phyloP scores from a whole-genome alignment of 495 filamentous ascomycete genomes.

The Penicillium turbatum region DNA sequence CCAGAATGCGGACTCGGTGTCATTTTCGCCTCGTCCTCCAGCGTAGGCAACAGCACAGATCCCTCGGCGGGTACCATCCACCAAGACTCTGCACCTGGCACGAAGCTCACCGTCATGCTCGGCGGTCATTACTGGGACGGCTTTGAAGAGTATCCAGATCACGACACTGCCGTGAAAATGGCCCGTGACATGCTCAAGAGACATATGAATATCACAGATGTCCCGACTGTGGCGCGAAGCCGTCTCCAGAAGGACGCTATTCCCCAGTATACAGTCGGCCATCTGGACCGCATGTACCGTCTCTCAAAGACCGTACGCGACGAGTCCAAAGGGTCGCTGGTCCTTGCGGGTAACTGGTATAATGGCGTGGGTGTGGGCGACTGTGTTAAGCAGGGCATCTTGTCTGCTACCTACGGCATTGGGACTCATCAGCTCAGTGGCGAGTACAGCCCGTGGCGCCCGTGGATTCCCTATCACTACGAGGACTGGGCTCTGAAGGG shows the following conservation, averaged over 20 bases:
- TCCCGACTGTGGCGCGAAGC: constrained; percentile 52
- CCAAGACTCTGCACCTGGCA: constrained; percentile 57
- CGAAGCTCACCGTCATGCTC: constrained; percentile 91
- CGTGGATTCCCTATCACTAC: constrained; percentile 20
- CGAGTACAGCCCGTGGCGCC: constrained; percentile 3
- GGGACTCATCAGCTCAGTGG: constrained; percentile 30
- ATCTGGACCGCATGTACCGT: constrained; percentile 56
- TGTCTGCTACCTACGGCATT: constrained; percentile 34
- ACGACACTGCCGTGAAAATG: constrained; percentile 60
- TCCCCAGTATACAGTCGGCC: constrained; percentile 82
- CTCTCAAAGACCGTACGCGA: constrained; percentile 51
- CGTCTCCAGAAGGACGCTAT: constrained; percentile 74
- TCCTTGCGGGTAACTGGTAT: constrained; percentile 80
- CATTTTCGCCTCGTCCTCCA: constrained; percentile 78
- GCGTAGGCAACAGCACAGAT: constrained; percentile 10
- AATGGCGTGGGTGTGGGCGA: constrained; percentile 59
- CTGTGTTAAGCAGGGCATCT: constrained; percentile 49
- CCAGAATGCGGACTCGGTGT: constrained; percentile 84
- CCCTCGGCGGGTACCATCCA: constrained; percentile 18
- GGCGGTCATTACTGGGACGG: constrained; percentile 90
- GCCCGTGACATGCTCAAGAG: constrained; percentile 63
- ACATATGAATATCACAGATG: constrained; percentile 65
- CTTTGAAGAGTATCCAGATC: constrained; percentile 50
- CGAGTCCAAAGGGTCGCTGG: constrained; percentile 59
- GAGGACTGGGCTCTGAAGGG: constrained; percentile 32